Evolutionary conservation across 2,329 filamentous ascomycete species (phyloP).

Genomic region (Microdochium bolleyi): DNA sequence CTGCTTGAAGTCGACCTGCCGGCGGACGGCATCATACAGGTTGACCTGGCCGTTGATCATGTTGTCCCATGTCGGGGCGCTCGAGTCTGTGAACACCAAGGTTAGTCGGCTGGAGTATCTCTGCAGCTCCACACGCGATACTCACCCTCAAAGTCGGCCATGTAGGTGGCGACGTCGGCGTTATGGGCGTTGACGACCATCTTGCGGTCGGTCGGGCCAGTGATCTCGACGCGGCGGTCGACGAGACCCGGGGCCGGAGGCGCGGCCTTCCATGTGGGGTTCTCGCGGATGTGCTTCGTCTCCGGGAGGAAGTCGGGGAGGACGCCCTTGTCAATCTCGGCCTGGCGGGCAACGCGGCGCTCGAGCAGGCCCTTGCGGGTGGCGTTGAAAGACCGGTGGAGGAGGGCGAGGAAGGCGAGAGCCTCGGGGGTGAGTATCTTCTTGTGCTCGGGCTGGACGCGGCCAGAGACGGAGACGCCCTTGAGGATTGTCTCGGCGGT

Average conservation of each 20-base stretch:
- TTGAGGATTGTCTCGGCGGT: slow-evolving; percentile 71
- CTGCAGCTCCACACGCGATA: slow-evolving; percentile 2
- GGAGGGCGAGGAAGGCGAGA: slow-evolving; percentile 82
- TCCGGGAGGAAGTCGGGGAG: slow-evolving; percentile 93
- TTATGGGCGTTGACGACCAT: slow-evolving; percentile 99
- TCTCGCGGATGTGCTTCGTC: slow-evolving; percentile 91
- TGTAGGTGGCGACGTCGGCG: slow-evolving; percentile 95
- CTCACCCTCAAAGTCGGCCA: slow-evolving; percentile 97
- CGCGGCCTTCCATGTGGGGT: slow-evolving; percentile 88
- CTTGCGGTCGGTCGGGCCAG: slow-evolving; percentile 93
- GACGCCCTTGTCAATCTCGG: slow-evolving; percentile 82
- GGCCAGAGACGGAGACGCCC: slow-evolving; percentile 79
- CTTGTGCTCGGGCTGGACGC: slow-evolving; percentile 68
- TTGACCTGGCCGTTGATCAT: slow-evolving; percentile 99
- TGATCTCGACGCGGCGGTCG: slow-evolving; percentile 94
- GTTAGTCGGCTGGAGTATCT: slow-evolving; percentile 4
- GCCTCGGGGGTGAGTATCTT: slow-evolving; percentile 91
- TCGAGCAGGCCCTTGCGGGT: slow-evolving; percentile 85
- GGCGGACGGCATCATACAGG: slow-evolving; percentile 90
- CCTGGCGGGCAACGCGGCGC: slow-evolving; percentile 77
- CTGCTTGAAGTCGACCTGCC: slow-evolving; percentile 92
- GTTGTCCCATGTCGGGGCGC: slow-evolving; percentile 95
- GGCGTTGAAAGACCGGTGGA: slow-evolving; percentile 89
- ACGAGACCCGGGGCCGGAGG: slow-evolving; percentile 85
- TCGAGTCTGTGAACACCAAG: slow-evolving; percentile 59